These are phyloP conservation scores for Aureobasidium musti DNA, from an alignment of 2,329 filamentous ascomycete species.

Conservation along the genomic window DNA sequence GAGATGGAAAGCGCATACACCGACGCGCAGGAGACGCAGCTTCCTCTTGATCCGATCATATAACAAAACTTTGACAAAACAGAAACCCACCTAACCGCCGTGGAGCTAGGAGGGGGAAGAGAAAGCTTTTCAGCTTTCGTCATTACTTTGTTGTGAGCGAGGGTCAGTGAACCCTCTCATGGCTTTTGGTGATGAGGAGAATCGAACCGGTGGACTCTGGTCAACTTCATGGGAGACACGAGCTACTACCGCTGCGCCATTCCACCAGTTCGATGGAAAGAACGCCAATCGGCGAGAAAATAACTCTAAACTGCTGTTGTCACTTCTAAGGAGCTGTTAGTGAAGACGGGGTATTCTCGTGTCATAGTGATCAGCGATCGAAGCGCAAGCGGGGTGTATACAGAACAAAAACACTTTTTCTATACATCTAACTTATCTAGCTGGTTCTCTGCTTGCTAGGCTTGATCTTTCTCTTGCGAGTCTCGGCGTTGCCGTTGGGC, in stretches of 20 bases:
- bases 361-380: background rate
- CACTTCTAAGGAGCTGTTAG: background rate
- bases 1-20: background rate
- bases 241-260: background rate
- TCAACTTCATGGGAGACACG: background rate
- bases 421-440: background rate
- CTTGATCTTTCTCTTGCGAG: conserved; percentile 45
- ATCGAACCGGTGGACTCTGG: background rate
- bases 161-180: background rate
- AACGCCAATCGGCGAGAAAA: background rate
- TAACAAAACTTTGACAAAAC: background rate
- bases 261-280: background rate
- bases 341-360: background rate
- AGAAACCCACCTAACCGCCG: background rate
- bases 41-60: background rate
- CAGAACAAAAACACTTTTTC: background rate
- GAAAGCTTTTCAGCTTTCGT: background rate
- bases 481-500: conserved; percentile 50
- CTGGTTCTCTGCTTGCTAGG: conserved; percentile 25
- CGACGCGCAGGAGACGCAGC: background rate
- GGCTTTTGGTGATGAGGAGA: background rate
- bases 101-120: background rate
- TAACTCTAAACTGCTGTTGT: background rate
- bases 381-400: background rate
- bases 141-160: background rate